Percentiles rank a stretch among this genome's conserved stretches.
These are phyloP conservation scores for Lipomyces lipofer DNA, from an alignment of 805 yeast genomes.

Conservation along the genomic window DNA sequence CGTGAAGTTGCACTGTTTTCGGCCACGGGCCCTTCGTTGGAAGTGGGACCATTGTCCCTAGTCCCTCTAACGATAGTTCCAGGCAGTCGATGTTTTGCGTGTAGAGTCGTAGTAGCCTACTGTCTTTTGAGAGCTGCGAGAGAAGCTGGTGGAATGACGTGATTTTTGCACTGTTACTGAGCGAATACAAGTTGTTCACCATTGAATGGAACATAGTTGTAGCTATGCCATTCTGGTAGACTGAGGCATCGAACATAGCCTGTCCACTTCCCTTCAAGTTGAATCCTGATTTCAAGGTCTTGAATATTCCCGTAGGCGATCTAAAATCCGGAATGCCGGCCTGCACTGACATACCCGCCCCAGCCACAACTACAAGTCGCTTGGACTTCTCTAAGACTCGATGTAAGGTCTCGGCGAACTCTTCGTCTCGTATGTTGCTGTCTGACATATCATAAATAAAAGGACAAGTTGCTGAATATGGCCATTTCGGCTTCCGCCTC, in stretches of 20 bases:
- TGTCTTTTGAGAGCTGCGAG: constrained; percentile 58
- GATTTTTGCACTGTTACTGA: constrained; percentile 60
- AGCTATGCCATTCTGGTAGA: constrained; percentile 64
- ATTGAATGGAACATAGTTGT: constrained; percentile 70
- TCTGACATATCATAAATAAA: neutral
- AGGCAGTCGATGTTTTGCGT: constrained; percentile 88
- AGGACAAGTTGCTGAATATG: neutral
- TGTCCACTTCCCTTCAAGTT: constrained; percentile 54
- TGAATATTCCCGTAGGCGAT: constrained; percentile 75
- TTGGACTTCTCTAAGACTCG: constrained; percentile 45
- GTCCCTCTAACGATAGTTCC: constrained; percentile 57
- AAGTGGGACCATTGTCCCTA: constrained; percentile 55
- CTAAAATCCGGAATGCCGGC: constrained; percentile 91
- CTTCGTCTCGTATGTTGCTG: neutral
- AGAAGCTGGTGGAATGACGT: constrained; percentile 74
- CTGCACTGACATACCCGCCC: constrained; percentile 89
- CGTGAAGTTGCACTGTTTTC: constrained; percentile 78
- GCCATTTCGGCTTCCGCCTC: neutral
- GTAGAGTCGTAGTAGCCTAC: constrained; percentile 69
- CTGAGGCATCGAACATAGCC: constrained; percentile 75
- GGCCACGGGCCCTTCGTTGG: constrained; percentile 48
- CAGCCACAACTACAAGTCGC: constrained; percentile 66
- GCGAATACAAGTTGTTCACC: constrained; percentile 60
- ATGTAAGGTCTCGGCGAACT: constrained; percentile 11
- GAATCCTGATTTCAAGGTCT: constrained; percentile 46